These are phyloP conservation scores for Penicillium chermesinum DNA, from an alignment of 495 filamentous ascomycete genomes.

Conservation along the genomic window DNA sequence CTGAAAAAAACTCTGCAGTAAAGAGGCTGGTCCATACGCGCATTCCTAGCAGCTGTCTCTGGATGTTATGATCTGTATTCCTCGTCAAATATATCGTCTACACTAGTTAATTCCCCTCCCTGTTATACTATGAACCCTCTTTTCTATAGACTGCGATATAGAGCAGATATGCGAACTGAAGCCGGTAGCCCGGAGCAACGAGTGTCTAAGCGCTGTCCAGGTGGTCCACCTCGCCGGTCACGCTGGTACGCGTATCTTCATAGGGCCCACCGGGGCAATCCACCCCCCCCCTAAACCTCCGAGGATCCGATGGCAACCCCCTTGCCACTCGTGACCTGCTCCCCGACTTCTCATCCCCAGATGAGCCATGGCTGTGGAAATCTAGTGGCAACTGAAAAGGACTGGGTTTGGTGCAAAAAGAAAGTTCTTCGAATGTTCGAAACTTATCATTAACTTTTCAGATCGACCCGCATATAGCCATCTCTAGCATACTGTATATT, in stretches of 20 bases:
- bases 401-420: neutral
- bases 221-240: slow-evolving; percentile 9
- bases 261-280: slow-evolving; percentile 26
- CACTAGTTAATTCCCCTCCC: neutral
- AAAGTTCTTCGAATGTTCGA: neutral
- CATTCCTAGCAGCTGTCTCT: neutral
- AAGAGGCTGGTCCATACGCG: neutral
- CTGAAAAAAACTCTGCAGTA: slow-evolving; percentile 17
- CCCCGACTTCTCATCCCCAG: neutral
- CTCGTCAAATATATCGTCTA: too few species aligned
- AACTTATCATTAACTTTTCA: neutral
- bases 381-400: neutral
- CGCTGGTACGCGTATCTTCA: slow-evolving; percentile 21
- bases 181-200: slow-evolving; percentile 21
- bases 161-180: too few species aligned
- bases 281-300: slow-evolving; percentile 18
- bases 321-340: slow-evolving; percentile 4
- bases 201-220: slow-evolving; percentile 18
- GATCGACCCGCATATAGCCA: neutral
- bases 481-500: too few species aligned
- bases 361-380: neutral
- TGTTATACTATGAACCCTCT: neutral
- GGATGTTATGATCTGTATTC: too few species aligned
- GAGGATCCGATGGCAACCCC: slow-evolving; percentile 17
- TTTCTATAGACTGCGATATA: neutral